Conservation (phyloP, 2,329 filamentous ascomycete species). For the Cercospora sp. region DNA sequence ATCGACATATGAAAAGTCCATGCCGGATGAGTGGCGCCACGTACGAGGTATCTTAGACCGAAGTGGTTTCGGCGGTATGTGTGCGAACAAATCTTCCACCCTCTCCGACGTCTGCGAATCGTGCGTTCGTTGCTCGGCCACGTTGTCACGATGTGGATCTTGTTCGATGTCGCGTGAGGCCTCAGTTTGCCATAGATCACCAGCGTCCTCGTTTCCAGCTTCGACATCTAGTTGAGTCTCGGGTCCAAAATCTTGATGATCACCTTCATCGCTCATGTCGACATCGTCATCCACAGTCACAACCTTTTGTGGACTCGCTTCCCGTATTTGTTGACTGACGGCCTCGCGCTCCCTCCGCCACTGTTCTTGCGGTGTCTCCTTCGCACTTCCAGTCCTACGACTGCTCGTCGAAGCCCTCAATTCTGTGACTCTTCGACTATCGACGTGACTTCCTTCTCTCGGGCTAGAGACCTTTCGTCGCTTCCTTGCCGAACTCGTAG, state of each 20-base stretch:
- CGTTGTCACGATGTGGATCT: not conserved
- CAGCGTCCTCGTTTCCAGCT: slow-evolving; percentile 16
- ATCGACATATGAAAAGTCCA: slow-evolving; percentile 43
- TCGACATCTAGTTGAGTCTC: slow-evolving; percentile 5
- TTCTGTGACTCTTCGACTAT: not conserved
- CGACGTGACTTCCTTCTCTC: slow-evolving; percentile 24
- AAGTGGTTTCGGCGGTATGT: slow-evolving; percentile 39
- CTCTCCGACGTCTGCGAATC: slow-evolving; percentile 25
- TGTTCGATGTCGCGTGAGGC: slow-evolving; percentile 43
- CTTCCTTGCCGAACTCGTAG: slow-evolving; percentile 18
- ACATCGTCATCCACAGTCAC: slow-evolving; percentile 29
- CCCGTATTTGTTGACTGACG: slow-evolving; percentile 27
- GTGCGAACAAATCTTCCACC: slow-evolving; percentile 41
- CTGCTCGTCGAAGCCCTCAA: not conserved
- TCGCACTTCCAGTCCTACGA: not conserved
- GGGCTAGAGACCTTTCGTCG: slow-evolving; percentile 11
- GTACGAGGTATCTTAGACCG: slow-evolving; percentile 46
- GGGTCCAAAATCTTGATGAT: slow-evolving; percentile 21
- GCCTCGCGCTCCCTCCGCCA: slow-evolving; percentile 27
- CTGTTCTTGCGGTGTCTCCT: not conserved
- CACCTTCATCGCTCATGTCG: slow-evolving; percentile 20
- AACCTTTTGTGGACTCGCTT: slow-evolving; percentile 25
- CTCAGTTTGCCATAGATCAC: slow-evolving; percentile 53
- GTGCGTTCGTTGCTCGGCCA: not conserved
- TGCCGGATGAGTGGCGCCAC: slow-evolving; percentile 45